Conservation (phyloP, 345 rosid species). For the Corymbia maculata region DNA sequence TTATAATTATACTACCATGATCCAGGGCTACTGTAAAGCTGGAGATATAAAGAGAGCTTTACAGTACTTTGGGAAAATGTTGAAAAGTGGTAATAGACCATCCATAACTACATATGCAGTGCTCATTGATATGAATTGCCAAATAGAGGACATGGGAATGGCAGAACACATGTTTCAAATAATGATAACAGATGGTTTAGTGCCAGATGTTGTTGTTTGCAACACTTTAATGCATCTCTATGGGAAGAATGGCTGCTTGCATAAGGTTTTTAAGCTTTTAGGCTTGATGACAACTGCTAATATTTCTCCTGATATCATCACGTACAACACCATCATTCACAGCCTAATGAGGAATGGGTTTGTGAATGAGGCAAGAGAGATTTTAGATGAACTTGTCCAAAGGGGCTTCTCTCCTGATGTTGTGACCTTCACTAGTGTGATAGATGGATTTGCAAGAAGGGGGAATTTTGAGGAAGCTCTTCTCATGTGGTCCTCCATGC, state of each 20-base stretch:
- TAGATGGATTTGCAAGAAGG: slow-evolving; percentile 30
- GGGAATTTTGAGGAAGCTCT: slow-evolving; percentile 40
- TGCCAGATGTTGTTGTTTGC: slow-evolving; percentile 32
- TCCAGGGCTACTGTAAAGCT: slow-evolving; percentile 27
- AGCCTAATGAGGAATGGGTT: slow-evolving; percentile 34
- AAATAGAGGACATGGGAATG: slow-evolving; percentile 13
- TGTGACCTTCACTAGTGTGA: slow-evolving; percentile 38
- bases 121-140: slow-evolving; percentile 30
- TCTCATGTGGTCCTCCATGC: slow-evolving; percentile 38
- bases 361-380: slow-evolving; percentile 25
- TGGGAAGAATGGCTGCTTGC: slow-evolving; percentile 31
- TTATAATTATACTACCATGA: slow-evolving; percentile 32
- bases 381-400: slow-evolving; percentile 31
- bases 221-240: slow-evolving; percentile 34
- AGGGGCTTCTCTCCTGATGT: slow-evolving; percentile 28
- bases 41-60: slow-evolving; percentile 21
- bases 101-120: slow-evolving; percentile 29
- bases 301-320: slow-evolving; percentile 33
- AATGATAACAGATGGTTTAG: slow-evolving; percentile 14
- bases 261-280: slow-evolving; percentile 33
- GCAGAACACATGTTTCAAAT: slow-evolving; percentile 21
- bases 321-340: slow-evolving; percentile 38
- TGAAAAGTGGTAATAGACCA: slow-evolving; percentile 27
- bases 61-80: slow-evolving; percentile 27
- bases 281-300: slow-evolving; percentile 31